Base-by-base conservation (phyloP, 768 basidiomycete species). In the Amanita jacksonii region DNA sequence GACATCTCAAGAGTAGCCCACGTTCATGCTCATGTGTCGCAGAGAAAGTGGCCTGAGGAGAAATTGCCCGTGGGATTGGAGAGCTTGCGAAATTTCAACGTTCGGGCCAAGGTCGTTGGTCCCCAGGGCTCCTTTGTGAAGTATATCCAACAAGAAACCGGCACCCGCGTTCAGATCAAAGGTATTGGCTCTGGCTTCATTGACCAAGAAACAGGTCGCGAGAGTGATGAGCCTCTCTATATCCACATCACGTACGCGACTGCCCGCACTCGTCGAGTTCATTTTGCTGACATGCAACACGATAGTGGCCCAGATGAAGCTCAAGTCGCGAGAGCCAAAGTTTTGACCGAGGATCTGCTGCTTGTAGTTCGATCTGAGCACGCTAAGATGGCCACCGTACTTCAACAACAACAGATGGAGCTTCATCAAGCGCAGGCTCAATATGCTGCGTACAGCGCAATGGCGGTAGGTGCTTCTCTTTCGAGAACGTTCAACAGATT, bases 11-110 rank as follows among this genome's bases (percentile, higher is more conserved):
- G 32, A 9, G 1, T 38, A 15, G 8, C 23, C 10, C 20, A 31
- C 23, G 18, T 13, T 46, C 15, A 22, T 38, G 22, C 41, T 41
- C 6, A 43, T 13, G 25, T 9, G n/a, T n/a, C n/a, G n/a, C 45
- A 91, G 86, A 74, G 89, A 43, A 96, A 94, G 77, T 98, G 94
- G 94, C 92, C 93, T 1, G 94, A 98, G 61, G 92, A 93, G 63
- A 97, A 96, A 62, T 65, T 97, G 7, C 81, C 81, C 0, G 88
- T 99, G 31, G 83, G 81, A 3, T 60, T 99, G 42, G 93, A 98
- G 12, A 82, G 81, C 42, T 78, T 98, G 53, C 75, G 94, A 40
- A 97, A 97, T 63, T 99, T 99, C 65, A 97, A 99, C 61, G 83
- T 99, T 39, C 74, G 94, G 45, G 94, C 94, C 18, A 99, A 99